A percentile compares a stretch with the other conserved stretches of the same genome.
These are phyloP conservation scores for Mentha longifolia DNA, from an alignment of 257 asterid genomes.

Conservation along the genomic window DNA sequence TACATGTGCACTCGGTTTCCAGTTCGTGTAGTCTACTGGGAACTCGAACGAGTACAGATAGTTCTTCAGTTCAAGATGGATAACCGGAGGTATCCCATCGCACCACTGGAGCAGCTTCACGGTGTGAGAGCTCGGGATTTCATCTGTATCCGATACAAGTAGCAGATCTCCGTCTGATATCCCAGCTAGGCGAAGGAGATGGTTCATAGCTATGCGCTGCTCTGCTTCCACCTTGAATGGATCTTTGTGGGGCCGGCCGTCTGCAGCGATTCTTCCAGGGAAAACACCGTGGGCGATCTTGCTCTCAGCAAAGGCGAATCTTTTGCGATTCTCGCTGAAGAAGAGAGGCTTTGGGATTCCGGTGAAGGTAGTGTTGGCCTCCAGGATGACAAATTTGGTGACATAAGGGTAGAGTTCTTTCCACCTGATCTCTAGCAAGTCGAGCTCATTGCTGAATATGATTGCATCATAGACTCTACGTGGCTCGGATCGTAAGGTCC, in stretches of 20 bases:
- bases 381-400: conserved; percentile 79
- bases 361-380: conserved; percentile 92
- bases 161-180: conserved; percentile 72
- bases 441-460: conserved; percentile 88
- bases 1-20: conserved; percentile 74
- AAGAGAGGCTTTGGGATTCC: conserved; percentile 78
- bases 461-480: conserved; percentile 85
- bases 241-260: conserved; percentile 47
- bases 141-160: conserved; percentile 86
- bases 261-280: conserved; percentile 58
- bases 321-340: conserved; percentile 56
- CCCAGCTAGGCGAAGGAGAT: conserved; percentile 63
- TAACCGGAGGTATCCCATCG: conserved; percentile 69
- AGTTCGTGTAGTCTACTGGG: conserved; percentile 78
- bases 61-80: conserved; percentile 76
- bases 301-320: conserved; percentile 70
- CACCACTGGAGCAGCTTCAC: conserved; percentile 88
- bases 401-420: conserved; percentile 75
- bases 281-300: conserved; percentile 62
- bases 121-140: conserved; percentile 88
- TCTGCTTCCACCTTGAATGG: conserved; percentile 76
- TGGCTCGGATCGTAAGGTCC: conserved; percentile 77
- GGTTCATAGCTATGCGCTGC: conserved; percentile 80
- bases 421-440: conserved; percentile 89
- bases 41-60: conserved; percentile 87